Percentiles rank a stretch among this genome's conserved stretches.
Conservation (phyloP, 306 rosid genomes). For the Lablab purpureus region DNA sequence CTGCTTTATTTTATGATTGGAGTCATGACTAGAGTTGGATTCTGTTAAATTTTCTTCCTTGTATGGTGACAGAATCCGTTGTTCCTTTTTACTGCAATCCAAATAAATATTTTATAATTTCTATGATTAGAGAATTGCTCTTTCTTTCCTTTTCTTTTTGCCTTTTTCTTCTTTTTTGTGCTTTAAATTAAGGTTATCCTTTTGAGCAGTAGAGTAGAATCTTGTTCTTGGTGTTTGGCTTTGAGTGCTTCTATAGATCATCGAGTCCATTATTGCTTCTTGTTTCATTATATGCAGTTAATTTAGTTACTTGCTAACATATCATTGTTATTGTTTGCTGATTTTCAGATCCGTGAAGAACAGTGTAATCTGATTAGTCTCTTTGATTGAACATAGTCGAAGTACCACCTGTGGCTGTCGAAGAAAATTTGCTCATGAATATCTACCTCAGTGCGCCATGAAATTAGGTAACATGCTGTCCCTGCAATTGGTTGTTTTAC, state of each 20-base stretch:
- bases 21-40: slow-evolving; percentile 2
- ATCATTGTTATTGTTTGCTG: slow-evolving; percentile 34
- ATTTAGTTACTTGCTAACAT: slow-evolving; percentile 33
- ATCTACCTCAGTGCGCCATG: slow-evolving; percentile 58
- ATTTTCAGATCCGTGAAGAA: slow-evolving; percentile 51
- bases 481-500: slow-evolving; percentile 17
- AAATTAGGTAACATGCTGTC: slow-evolving; percentile 72
- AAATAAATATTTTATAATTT: slow-evolving; percentile 18
- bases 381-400: slow-evolving; percentile 38
- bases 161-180: neutral
- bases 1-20: slow-evolving; percentile 9
- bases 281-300: slow-evolving; percentile 33
- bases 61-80: neutral
- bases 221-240: slow-evolving; percentile 25
- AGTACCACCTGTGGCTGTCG: slow-evolving; percentile 12
- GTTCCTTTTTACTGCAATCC: slow-evolving; percentile 7
- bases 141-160: neutral
- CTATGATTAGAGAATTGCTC: neutral
- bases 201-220: slow-evolving; percentile 33
- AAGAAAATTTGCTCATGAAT: slow-evolving; percentile 41
- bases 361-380: slow-evolving; percentile 23
- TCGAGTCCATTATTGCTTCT: slow-evolving; percentile 24
- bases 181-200: slow-evolving; percentile 11
- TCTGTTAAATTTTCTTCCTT: slow-evolving; percentile 41
- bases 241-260: slow-evolving; percentile 24